Base-by-base conservation (phyloP, 2,329 filamentous ascomycete species). In the Colletotrichum plurivorum region DNA sequence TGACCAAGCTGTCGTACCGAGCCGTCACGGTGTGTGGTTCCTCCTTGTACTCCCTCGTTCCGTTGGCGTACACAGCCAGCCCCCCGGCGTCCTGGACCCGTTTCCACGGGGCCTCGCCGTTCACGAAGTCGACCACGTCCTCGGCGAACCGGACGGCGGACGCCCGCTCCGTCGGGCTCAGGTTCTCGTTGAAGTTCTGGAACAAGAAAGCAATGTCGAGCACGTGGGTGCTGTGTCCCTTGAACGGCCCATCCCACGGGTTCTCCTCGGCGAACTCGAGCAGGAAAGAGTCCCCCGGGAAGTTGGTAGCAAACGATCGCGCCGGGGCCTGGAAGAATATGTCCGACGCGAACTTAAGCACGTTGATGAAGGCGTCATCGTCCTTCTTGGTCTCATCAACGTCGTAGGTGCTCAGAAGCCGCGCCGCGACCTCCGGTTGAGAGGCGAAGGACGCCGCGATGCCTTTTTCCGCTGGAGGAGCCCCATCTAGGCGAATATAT, bases 191-290 rank as follows among this genome's bases (percentile, higher is more conserved):
- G 72, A 79, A 84, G 49, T 85, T 86, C 72, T 84, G 83, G 64
- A 84, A 83, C 13, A 86, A 71, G 53, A 80, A 84, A 0, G 79
- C 78, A 13, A 83, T 72, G 41, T 86, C 84, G 1, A 85, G 76
- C n/a, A 85, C 80, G 69, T 86, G 84, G 1, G 75, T 78, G 0
- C 82, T 75, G 25, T 75, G 71, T 1, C 80, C 81, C 65, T 82
- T 79, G 74, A 72, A 82, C 1, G 76, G 75, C 0, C 84, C 84
- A 1, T 81, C 77, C 81, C 82, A 86, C 0, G 83, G 82, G 67
- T 85, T 86, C 0, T 76, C 77, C 63, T 85, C 83, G 64, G 84
- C 84, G 77, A 85, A 84, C 53, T 81, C 78, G 69, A 66, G 62
- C 9, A 73, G 36, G 22, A 48, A 72, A 7, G 58, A 59, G 41